Evolutionary conservation across 1,284 basidiomycete species (phyloP), one percentile per base, ranked within the genome.

Genomic region (Athelia sp.): DNA sequence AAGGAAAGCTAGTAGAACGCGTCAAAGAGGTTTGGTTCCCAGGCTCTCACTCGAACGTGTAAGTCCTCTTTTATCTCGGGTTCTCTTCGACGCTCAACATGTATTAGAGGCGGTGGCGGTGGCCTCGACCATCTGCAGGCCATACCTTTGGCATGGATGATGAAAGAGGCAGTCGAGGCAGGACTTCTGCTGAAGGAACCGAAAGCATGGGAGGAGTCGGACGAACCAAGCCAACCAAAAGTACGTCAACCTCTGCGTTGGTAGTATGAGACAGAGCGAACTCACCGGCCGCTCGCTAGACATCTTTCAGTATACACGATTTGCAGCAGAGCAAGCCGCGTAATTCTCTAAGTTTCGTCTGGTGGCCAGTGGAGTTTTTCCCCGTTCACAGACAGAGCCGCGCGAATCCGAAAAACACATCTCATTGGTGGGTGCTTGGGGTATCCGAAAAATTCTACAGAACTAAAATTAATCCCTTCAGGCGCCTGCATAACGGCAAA

Each of bases 21-120:
- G 21, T 42, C 18, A 48, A 48, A 24, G 47, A 48, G 24, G 47
- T 48, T 3, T 48, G 47, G 47, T 48, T 48, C 26, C 4, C 47
- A 15, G 47, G 47, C 4, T 40, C 38, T 17, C 47, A 43, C 24
- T 43, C 23, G 3, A 38, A 48, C 26, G 24, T 48, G 47, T 43
- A 14, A 3, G 47, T 48, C 6, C 18, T 15, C 35, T 21, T n/a
- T 44, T n/a, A 18, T 42, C 13, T 8, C 36, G n/a, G n/a, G n/a
- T n/a, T n/a, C n/a, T n/a, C n/a, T n/a, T n/a, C n/a, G n/a, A n/a
- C n/a, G n/a, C n/a, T n/a, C n/a, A n/a, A n/a, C 15, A 9, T 17
- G 6, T 40, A 8, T n/a, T 21, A 40, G 36, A 9, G 19, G 36
- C n/a, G 47, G 47, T 24, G 47, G 47, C 23, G 21, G 10, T 13